A percentile compares a stretch with the other conserved stretches of the same genome.
phyloP scores from a whole-genome alignment of 306 rosid species.

The Vigna trinervia region DNA sequence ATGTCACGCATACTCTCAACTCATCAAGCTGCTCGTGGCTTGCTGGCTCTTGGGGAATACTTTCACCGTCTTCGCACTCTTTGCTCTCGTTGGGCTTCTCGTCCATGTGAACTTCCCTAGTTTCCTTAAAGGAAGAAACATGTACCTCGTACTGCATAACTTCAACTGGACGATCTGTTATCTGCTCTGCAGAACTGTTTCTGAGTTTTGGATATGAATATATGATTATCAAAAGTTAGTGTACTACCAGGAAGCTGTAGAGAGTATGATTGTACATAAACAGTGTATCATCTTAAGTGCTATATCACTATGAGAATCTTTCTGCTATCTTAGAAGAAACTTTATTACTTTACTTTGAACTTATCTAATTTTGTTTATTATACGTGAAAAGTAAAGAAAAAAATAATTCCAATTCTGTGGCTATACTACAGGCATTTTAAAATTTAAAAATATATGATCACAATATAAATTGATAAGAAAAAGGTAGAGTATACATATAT shows the following conservation, averaged over 20 bases:
- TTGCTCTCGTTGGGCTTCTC: conserved; percentile 77
- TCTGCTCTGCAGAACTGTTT: conserved; percentile 16
- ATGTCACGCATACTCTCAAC: conserved; percentile 67
- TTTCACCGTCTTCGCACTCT: conserved; percentile 77
- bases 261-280: conserved; percentile 46
- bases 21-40: conserved; percentile 70
- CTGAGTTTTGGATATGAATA: conserved; percentile 24
- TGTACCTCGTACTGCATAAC: conserved; percentile 2
- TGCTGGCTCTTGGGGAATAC: conserved; percentile 82
- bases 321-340: neutral
- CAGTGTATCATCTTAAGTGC: neutral
- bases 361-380: neutral
- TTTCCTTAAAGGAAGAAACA: conserved; percentile 1
- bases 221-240: conserved; percentile 25
- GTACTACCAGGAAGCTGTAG: conserved; percentile 33
- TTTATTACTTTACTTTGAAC: neutral
- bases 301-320: neutral
- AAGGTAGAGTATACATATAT: neutral
- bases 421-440: conserved; percentile 9
- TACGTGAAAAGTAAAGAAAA: neutral
- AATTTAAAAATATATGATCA: neutral
- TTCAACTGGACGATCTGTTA: conserved; percentile 14
- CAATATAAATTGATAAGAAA: neutral
- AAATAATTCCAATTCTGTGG: conserved; percentile 3
- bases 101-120: conserved; percentile 51